Evolutionary conservation across 169 alveolate species (phyloP).

Genomic region (Plasmodium malariae): DNA sequence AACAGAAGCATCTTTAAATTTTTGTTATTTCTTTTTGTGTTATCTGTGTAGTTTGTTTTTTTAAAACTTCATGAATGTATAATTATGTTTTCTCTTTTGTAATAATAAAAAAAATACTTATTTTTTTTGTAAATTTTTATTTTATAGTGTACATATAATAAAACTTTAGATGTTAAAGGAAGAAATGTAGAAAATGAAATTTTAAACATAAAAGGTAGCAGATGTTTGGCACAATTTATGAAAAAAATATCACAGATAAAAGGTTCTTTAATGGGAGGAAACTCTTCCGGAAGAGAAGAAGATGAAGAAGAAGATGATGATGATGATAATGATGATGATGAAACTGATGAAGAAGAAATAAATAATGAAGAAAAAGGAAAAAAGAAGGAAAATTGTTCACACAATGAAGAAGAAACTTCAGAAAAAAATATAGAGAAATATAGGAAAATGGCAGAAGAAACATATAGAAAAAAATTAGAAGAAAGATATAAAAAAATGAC

Average conservation of each 20-base stretch:
- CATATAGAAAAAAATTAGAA: conserved; percentile 11
- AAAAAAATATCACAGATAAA: background rate
- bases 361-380: background rate
- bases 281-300: too few relatives aligned
- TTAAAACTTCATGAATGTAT: too few relatives aligned
- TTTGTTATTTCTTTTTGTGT: too few relatives aligned
- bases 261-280: background rate
- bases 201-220: background rate
- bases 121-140: background rate
- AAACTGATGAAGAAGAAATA: background rate
- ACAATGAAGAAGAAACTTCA: background rate
- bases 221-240: background rate
- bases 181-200: background rate
- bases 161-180: background rate
- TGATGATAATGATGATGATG: too few relatives aligned
- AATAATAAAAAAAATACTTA: too few relatives aligned
- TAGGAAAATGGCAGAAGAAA: conserved; percentile 25
- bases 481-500: background rate
- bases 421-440: conserved; percentile 3
- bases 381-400: background rate
- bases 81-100: too few relatives aligned
- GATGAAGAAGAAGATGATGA: too few relatives aligned
- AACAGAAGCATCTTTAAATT: too few relatives aligned
- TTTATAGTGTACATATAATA: background rate
- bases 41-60: too few relatives aligned